phyloP scores from a whole-genome alignment of 1,284 basidiomycete species.

The Austroboletus sp. region DNA sequence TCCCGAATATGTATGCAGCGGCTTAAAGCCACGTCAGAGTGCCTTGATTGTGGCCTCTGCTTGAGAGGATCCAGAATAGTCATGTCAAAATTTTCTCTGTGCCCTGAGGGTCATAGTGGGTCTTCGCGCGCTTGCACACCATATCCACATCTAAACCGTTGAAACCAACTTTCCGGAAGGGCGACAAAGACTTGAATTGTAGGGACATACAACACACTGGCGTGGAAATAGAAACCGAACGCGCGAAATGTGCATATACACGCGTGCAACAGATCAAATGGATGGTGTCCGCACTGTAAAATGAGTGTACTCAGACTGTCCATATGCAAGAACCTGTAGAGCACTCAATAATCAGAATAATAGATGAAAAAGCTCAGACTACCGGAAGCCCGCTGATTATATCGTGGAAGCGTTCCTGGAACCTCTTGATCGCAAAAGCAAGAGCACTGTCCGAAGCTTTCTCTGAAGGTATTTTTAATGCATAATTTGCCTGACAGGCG shows the following conservation, averaged over 20 bases:
- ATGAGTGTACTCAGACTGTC: constrained; percentile 63
- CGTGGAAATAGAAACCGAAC: constrained; percentile 77
- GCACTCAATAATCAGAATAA: background rate
- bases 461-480: constrained; percentile 62
- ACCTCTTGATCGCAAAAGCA: constrained; percentile 64
- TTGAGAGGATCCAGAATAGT: constrained; percentile 39
- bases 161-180: background rate
- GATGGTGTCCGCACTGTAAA: constrained; percentile 53
- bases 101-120: constrained; percentile 66
- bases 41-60: constrained; percentile 43
- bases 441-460: constrained; percentile 60
- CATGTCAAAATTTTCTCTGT: constrained; percentile 48
- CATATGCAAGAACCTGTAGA: constrained; percentile 56
- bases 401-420: constrained; percentile 51
- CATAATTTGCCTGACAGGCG: constrained; percentile 67
- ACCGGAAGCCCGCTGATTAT: constrained; percentile 54
- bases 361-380: constrained; percentile 7
- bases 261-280: constrained; percentile 71
- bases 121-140: constrained; percentile 72
- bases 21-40: constrained; percentile 52
- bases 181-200: too few relatives aligned
- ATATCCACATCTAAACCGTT: constrained; percentile 64
- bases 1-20: constrained; percentile 45
- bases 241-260: constrained; percentile 73
- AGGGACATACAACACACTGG: constrained; percentile 68